phyloP scores from a whole-genome alignment of 2,329 filamentous ascomycete genomes.

The Aspergillus texensis region DNA sequence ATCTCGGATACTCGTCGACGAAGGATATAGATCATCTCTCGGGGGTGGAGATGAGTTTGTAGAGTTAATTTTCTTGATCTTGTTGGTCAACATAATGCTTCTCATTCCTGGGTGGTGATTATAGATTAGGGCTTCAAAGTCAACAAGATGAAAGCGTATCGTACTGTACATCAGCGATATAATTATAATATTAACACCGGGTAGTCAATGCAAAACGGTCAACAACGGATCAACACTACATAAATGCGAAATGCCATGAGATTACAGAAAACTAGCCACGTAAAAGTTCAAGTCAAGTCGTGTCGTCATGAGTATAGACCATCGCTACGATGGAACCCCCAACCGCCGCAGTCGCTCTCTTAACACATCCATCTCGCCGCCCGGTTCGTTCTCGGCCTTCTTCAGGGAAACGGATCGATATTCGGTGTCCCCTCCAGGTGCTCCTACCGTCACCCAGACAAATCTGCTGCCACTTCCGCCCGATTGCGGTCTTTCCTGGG shows the following conservation, averaged over 20 bases:
- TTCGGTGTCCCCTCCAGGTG: slow-evolving; percentile 49
- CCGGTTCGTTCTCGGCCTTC: slow-evolving; percentile 21
- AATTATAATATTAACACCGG: background rate
- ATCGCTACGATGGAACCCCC: slow-evolving; percentile 18
- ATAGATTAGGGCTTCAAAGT: background rate
- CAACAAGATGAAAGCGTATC: background rate
- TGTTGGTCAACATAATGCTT: too few relatives aligned
- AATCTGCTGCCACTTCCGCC: slow-evolving; percentile 53
- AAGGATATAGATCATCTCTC: background rate
- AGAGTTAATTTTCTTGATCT: background rate
- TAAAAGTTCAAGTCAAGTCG: slow-evolving; percentile 19
- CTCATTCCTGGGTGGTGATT: background rate
- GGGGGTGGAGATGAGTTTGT: background rate
- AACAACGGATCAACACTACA: slow-evolving; percentile 2
- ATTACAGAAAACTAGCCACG: background rate
- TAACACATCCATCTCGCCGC: slow-evolving; percentile 33
- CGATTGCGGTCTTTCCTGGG: slow-evolving; percentile 41
- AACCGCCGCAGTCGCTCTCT: slow-evolving; percentile 33
- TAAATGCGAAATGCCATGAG: background rate
- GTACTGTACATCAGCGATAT: background rate
- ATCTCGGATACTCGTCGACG: background rate
- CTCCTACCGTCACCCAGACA: slow-evolving; percentile 55
- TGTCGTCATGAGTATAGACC: slow-evolving; percentile 26
- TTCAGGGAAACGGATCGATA: slow-evolving; percentile 44
- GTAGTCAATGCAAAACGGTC: background rate